These are phyloP conservation scores for Acacia melanoxylon DNA, from an alignment of 306 rosid genomes.

Conservation along the genomic window DNA sequence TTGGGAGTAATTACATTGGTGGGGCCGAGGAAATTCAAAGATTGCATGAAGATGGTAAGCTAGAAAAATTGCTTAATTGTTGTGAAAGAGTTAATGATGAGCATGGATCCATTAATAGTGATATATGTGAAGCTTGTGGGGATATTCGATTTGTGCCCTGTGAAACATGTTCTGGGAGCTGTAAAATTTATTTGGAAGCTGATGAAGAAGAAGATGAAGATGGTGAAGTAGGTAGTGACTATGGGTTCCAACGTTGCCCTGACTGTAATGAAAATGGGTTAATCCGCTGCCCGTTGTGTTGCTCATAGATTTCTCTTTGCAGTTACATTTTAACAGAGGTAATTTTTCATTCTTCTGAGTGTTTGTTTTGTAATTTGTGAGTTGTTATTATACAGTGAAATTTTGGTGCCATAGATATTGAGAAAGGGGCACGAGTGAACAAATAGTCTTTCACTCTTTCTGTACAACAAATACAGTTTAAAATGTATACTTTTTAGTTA, in stretches of 20 bases:
- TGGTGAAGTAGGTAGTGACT: constrained; percentile 41
- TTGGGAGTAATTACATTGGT: constrained; percentile 69
- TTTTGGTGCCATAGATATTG: constrained; percentile 34
- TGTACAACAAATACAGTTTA: constrained; percentile 33
- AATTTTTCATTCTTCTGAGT: constrained; percentile 29
- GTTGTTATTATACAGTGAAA: constrained; percentile 59
- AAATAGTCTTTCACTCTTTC: constrained; percentile 21
- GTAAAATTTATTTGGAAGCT: constrained; percentile 75
- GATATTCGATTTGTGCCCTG: constrained; percentile 92
- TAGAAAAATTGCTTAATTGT: constrained; percentile 64
- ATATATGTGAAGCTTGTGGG: constrained; percentile 79
- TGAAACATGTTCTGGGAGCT: constrained; percentile 88
- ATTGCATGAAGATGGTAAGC: constrained; percentile 75
- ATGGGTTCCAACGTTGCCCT: constrained; percentile 77
- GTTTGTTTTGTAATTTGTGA: constrained; percentile 22
- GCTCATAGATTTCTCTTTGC: constrained; percentile 38
- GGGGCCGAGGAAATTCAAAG: constrained; percentile 77
- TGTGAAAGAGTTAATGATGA: constrained; percentile 50
- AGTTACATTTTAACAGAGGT: constrained; percentile 37
- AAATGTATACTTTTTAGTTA: constrained; percentile 34
- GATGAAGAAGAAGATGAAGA: constrained; percentile 34
- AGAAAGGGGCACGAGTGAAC: constrained; percentile 24
- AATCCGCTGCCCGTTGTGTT: constrained; percentile 73
- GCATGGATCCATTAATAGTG: constrained; percentile 25
- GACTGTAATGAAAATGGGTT: constrained; percentile 95